phyloP scores from a whole-genome alignment of 345 rosid species.

The Eucalyptus guilfoylei region DNA sequence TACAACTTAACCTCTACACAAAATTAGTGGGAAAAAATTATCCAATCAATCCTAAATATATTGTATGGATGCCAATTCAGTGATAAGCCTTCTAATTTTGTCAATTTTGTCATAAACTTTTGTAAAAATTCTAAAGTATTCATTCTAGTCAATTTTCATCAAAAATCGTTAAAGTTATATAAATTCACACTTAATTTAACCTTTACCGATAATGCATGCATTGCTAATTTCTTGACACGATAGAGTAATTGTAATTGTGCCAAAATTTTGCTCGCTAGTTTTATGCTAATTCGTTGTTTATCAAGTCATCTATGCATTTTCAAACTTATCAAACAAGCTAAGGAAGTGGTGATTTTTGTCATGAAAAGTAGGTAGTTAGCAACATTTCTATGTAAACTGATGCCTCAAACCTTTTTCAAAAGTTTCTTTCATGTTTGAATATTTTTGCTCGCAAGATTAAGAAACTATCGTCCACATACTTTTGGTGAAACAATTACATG shows the following conservation, averaged over 20 bases:
- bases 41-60: fast-evolving
- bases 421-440: not conserved
- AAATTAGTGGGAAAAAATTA: no score
- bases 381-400: not conserved
- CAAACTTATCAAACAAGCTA: not conserved
- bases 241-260: not conserved
- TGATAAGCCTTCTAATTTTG: no score
- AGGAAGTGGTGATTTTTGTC: not conserved
- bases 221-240: fast-evolving
- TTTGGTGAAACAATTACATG: not conserved
- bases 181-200: not conserved
- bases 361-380: not conserved
- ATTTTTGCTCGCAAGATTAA: not conserved
- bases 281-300: not conserved
- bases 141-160: fast-evolving
- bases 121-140: no score
- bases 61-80: fast-evolving
- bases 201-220: not conserved
- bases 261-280: not conserved
- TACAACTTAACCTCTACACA: not conserved
- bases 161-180: fast-evolving
- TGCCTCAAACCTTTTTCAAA: not conserved
- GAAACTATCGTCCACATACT: not conserved
- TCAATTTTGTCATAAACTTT: fast-evolving
- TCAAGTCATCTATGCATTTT: not conserved